A percentile compares a stretch with the other conserved stretches of the same genome.
Conservation (phyloP, 1,284 basidiomycete species). For the Dichomitus squalens region DNA sequence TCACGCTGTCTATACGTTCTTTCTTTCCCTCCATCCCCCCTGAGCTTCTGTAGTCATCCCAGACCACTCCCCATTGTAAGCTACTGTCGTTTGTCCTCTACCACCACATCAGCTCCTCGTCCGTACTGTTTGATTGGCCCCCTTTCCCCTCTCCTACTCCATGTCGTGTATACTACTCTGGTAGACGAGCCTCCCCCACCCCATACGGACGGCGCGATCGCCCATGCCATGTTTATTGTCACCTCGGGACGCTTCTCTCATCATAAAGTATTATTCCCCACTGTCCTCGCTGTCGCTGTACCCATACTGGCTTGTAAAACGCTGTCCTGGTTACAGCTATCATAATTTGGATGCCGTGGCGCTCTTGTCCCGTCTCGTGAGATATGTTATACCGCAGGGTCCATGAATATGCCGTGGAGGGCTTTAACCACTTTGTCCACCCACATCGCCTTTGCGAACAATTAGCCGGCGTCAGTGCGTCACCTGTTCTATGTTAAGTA, state of each 20-base stretch:
- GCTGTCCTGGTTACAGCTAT: conserved; percentile 9
- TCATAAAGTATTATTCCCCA: conserved; percentile 15
- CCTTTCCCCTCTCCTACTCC: conserved; percentile 3
- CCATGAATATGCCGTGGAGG: neutral
- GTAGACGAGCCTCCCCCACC: conserved; percentile 9
- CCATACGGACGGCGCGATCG: conserved; percentile 5
- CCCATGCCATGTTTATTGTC: neutral
- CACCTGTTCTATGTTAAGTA: neutral
- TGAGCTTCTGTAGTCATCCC: neutral
- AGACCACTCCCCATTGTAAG: neutral
- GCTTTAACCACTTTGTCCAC: neutral
- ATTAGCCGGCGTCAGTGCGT: neutral
- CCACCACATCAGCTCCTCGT: conserved; percentile 13
- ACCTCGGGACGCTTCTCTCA: conserved; percentile 3
- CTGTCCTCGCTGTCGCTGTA: conserved; percentile 15
- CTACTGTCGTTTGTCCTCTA: conserved; percentile 2
- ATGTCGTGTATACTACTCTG: conserved; percentile 15
- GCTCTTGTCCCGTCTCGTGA: neutral
- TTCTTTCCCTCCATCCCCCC: neutral
- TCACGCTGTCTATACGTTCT: conserved; percentile 5
- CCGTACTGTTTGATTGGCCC: neutral
- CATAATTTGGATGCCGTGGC: conserved; percentile 1
- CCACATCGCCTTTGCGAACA: neutral
- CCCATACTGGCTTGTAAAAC: conserved; percentile 18
- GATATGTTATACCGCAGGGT: too few relatives aligned